phyloP scores from a whole-genome alignment of 805 yeast species.

The Yamadazyma philogaea region DNA sequence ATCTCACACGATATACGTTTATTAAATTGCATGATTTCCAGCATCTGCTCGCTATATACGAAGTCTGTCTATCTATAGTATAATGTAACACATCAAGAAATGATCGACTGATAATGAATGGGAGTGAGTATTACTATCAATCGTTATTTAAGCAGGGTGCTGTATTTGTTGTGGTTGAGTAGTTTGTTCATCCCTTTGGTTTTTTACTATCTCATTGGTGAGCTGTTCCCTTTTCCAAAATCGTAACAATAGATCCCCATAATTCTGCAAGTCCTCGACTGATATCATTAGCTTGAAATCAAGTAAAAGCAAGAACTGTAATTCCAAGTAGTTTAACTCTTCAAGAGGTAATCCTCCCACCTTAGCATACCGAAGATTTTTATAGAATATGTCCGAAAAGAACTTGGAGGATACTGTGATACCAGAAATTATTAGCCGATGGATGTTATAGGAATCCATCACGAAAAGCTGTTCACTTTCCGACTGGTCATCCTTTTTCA shows the following conservation, averaged over 20 bases:
- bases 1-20: no score
- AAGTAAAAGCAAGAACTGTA: slow-evolving; percentile 78
- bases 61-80: background rate
- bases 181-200: background rate
- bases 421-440: slow-evolving; percentile 89
- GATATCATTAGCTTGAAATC: slow-evolving; percentile 87
- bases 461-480: slow-evolving; percentile 66
- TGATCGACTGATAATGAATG: background rate
- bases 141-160: background rate
- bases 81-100: background rate
- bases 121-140: background rate
- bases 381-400: slow-evolving; percentile 91
- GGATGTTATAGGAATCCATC: slow-evolving; percentile 94
- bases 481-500: slow-evolving; percentile 24
- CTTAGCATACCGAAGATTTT: slow-evolving; percentile 90
- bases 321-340: slow-evolving; percentile 87
- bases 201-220: slow-evolving; percentile 34
- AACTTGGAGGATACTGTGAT: slow-evolving; percentile 94
- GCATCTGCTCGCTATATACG: background rate
- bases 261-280: slow-evolving; percentile 84
- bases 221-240: slow-evolving; percentile 77
- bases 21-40: background rate
- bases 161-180: background rate
- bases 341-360: slow-evolving; percentile 94
- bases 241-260: slow-evolving; percentile 79